These are phyloP conservation scores for Saturnispora silvae DNA, from an alignment of 805 yeast genomes.

Conservation along the genomic window DNA sequence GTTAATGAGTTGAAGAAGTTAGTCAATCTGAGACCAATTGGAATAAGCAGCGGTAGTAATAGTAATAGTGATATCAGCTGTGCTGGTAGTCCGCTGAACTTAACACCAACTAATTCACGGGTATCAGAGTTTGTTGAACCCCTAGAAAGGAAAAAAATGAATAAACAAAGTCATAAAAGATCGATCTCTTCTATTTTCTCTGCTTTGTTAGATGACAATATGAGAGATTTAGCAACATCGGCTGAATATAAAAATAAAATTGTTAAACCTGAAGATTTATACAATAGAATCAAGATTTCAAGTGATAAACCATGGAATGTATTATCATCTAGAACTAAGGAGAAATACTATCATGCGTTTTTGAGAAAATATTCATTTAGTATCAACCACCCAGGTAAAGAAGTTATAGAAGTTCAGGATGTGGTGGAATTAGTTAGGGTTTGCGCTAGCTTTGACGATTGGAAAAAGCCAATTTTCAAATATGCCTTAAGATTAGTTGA, in stretches of 20 bases:
- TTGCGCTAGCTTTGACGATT: constrained; percentile 20
- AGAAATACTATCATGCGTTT: constrained; percentile 23
- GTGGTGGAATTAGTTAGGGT: constrained; percentile 19
- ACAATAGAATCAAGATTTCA: constrained; percentile 17
- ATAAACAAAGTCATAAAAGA: neutral
- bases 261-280: constrained; percentile 21
- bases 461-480: constrained; percentile 15
- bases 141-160: neutral
- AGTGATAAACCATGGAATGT: constrained; percentile 19
- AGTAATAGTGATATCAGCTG: no score
- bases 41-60: neutral
- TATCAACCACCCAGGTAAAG: constrained; percentile 13
- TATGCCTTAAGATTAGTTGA: constrained; percentile 14
- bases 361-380: constrained; percentile 20
- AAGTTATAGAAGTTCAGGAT: constrained; percentile 11
- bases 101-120: constrained; percentile 4
- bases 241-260: constrained; percentile 21
- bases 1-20: constrained; percentile 10
- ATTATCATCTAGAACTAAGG: constrained; percentile 15
- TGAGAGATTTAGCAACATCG: constrained; percentile 20
- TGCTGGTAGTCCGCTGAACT: neutral
- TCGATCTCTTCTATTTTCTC: constrained; percentile 20
- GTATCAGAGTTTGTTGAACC: no score
- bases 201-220: constrained; percentile 19
- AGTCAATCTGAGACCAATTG: constrained; percentile 8